Base-by-base conservation (phyloP, 192 early-diverging fungal species). In the Coemansia aciculifera region DNA sequence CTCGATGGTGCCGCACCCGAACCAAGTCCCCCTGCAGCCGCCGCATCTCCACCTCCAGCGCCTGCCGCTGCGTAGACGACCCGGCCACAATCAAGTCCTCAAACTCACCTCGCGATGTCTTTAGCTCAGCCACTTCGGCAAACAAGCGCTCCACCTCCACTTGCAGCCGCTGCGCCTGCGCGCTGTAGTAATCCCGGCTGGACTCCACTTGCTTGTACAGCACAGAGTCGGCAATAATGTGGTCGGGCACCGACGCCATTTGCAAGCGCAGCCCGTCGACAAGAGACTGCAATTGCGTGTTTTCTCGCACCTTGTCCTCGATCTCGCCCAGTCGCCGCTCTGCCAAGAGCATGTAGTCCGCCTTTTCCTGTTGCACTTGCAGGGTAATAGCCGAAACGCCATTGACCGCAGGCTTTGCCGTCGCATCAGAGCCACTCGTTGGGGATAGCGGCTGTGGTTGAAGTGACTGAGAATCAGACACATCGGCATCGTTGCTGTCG, bases 1-100 rank as follows among this genome's bases (percentile, higher is more conserved):
- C 87, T 57, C 85, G 74, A 52, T 86, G 86, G 38, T 77, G 66
- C 32, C 86, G 72, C 44, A 88, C 85, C 9, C 87, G 81, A 7
- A 75, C 73, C 23, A 89, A 59, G 52, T 89, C 87, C 27, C 56
- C 68, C 15, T 89, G 85, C 23, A 89, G 49, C 19, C 84, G 65
- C 66, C 78, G 79, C 66, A 83, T 72, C 69, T 87, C 87, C 1
- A 74, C 67, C 29, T 86, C 86, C 42, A 89, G 67, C 2, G 80
- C 72, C 52, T 75, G 74, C 8, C 77, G 64, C 62, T 85, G 81
- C 17, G 78, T 51, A 0, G 71, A 62, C 3, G 85, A 67, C 48
- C 80, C 85, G 0, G 71, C 38, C 21, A 76, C 63, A 2, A 81
- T 59, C 9, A 77, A 59, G 9, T 85, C 84, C 51, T 78, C 74